These are phyloP conservation scores for Penicillium malachiteum DNA, from an alignment of 495 filamentous ascomycete species.

Conservation along the genomic window DNA sequence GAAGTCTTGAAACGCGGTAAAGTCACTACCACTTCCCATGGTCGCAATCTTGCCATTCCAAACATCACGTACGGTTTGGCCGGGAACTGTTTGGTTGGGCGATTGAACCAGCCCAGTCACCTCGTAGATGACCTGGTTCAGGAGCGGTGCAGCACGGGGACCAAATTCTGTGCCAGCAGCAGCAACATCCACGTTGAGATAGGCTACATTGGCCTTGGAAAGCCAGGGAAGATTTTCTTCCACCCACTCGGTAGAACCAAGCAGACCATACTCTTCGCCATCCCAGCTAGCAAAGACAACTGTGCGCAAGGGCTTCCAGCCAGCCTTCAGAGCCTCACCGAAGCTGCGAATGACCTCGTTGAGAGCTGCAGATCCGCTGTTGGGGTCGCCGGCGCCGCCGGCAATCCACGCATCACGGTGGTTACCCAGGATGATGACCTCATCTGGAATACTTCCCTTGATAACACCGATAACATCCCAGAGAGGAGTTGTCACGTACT, in stretches of 20 bases:
- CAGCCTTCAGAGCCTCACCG: conserved; percentile 66
- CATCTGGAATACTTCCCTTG: conserved; percentile 82
- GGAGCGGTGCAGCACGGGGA: conserved; percentile 62
- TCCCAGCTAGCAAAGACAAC: conserved; percentile 10
- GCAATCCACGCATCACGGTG: conserved; percentile 95
- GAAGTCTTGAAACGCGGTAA: conserved; percentile 73
- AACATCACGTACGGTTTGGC: conserved; percentile 65
- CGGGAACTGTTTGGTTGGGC: conserved; percentile 66
- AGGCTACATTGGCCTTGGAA: conserved; percentile 66
- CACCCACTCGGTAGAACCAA: conserved; percentile 75
- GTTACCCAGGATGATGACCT: conserved; percentile 91
- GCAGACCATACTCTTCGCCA: conserved; percentile 68
- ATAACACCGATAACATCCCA: conserved; percentile 97
- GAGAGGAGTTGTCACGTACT: conserved; percentile 82
- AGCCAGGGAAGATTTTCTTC: conserved; percentile 88
- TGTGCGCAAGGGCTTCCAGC: conserved; percentile 88
- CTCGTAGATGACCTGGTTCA: conserved; percentile 73
- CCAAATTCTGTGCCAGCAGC: conserved; percentile 50
- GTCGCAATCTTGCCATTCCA: conserved; percentile 61
- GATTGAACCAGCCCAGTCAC: conserved; percentile 69
- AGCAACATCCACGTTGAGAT: conserved; percentile 70
- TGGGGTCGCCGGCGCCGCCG: conserved; percentile 81
- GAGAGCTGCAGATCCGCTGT: conserved; percentile 85
- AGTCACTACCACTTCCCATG: conserved; percentile 72
- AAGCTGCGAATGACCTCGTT: conserved; percentile 85